Evolutionary conservation across 75 land plant species (phyloP), one percentile per base, ranked within the genome.

Genomic region (Sequoia sempervirens): DNA sequence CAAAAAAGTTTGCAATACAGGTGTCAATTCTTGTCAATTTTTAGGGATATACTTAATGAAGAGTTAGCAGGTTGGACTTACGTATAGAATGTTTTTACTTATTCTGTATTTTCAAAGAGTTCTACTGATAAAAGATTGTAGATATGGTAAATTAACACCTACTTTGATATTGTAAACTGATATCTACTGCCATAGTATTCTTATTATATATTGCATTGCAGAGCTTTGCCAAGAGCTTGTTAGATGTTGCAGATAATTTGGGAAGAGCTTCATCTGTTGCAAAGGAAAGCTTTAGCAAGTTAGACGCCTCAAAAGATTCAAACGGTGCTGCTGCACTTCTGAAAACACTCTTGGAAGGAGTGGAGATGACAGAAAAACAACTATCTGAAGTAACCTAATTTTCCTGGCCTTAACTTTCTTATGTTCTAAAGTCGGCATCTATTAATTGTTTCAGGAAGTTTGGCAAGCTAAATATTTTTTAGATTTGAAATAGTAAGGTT

Each of bases 211-310:
- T 70, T 86, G 15, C 81, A 43, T 78, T 85, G 80, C 93, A 97
- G 99, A 91, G 75, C 28, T 96, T 97, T 91, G 98, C 99, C 61
- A 96, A 96, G 89, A 81, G 89, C 82, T 84, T 97, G 80, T 85
- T 97, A 64, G 99, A 97, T 85, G 98, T 97, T 84, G 95, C 98
- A 82, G 99, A 97, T 84, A 97, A 94, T 84, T 86, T 97, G 30
- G 92, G 89, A 73, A 92, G 99, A 74, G 98, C 98, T 80, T 90
- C 92, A 58, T 89, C 90, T 61, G 91, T 86, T 85, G 96, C 90
- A 32, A 91, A 91, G 70, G 96, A 92, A 15, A 89, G 90, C 61
- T 91, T 91, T 82, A 70, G 88, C 6, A 93, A 93, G 66, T 84
- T 90, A 61, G 94, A 93, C 81, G 14, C 79, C 52, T 78, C 95